Base-by-base conservation (phyloP, 176 grass and related monocot genomes). In the Eremochloa ophiuroides region DNA sequence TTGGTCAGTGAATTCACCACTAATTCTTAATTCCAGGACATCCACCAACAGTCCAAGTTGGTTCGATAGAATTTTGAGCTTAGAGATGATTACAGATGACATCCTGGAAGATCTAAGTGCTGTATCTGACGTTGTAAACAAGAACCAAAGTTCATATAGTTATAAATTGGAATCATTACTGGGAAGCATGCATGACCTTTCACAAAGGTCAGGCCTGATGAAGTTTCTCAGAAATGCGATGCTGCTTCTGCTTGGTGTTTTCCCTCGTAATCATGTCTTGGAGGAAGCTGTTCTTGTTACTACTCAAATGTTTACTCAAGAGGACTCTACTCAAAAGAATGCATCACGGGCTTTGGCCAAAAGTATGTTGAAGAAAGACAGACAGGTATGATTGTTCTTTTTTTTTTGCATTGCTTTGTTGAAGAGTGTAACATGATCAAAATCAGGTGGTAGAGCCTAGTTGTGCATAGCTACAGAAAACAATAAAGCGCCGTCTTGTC, bases 281-380 rank as follows among this genome's bases (percentile, higher is more conserved):
- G 90, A 98, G 84, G 87, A 98, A 85, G 84, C 95, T 70, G 59
- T 98, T 79, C 95, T 98, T 87, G 78, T 50, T 84, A 80, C 91
- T 38, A 80, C 93, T 73, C 78, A 88, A 56, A 80, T 71, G 15
- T 76, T 81, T 85, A 59, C 47, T 82, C 47, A 81, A 76, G 71
- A 63, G 30, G 92, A 86, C 61, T 90, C 79, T 73, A 53, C 61
- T 58, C 77, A 85, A 67, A 73, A 77, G 41, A 94, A 85, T 71
- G 50, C 86, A 83, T 94, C 92, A 15, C 90, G 88, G 66, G 55
- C 86, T 82, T 89, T 97, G 81, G 95, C 95, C 55, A 98, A 98
- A 98, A 93, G 3, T 77, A 66, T 98, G 38, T 71, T 98, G 77
- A 98, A 91, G 85, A 98, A 89, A 89, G 95, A 98, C 79, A 85